Percentiles rank a stretch among this genome's conserved stretches.
Evolutionary conservation across 345 rosid genomes (phyloP).

Genomic region (Sonneratia caseolaris): DNA sequence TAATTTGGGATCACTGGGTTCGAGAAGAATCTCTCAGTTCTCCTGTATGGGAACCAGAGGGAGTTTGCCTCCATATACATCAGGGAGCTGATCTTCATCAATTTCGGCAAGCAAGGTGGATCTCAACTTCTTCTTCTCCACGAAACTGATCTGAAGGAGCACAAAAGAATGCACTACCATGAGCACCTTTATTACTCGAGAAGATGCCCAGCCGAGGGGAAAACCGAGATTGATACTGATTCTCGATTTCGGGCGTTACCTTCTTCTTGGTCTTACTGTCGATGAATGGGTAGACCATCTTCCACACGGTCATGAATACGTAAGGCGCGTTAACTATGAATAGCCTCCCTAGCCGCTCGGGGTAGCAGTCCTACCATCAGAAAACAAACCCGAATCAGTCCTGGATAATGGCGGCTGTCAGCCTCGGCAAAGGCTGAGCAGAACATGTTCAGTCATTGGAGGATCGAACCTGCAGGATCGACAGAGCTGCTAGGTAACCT

Average conservation of each 20-base stretch:
- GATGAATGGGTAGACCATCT: slow-evolving; percentile 63
- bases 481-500: slow-evolving; percentile 54
- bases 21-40: slow-evolving; percentile 10
- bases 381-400: neutral
- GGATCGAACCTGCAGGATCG: slow-evolving; percentile 64
- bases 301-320: slow-evolving; percentile 86
- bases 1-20: too few relatives aligned
- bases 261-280: slow-evolving; percentile 78
- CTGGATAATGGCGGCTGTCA: neutral
- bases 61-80: slow-evolving; percentile 61
- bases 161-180: too few relatives aligned
- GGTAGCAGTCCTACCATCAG: slow-evolving; percentile 63
- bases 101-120: slow-evolving; percentile 58
- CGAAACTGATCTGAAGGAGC: slow-evolving; percentile 52
- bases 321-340: slow-evolving; percentile 62
- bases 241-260: slow-evolving; percentile 22
- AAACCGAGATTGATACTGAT: neutral
- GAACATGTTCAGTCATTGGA: neutral
- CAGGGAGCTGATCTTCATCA: slow-evolving; percentile 69
- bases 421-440: neutral
- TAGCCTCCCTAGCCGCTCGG: slow-evolving; percentile 78
- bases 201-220: slow-evolving; percentile 15
- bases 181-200: too few relatives aligned
- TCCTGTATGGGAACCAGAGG: slow-evolving; percentile 59
- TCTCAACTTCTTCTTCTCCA: slow-evolving; percentile 57